Base-by-base conservation (phyloP, 139 green algal species). In the Volvox reticuliferus region DNA sequence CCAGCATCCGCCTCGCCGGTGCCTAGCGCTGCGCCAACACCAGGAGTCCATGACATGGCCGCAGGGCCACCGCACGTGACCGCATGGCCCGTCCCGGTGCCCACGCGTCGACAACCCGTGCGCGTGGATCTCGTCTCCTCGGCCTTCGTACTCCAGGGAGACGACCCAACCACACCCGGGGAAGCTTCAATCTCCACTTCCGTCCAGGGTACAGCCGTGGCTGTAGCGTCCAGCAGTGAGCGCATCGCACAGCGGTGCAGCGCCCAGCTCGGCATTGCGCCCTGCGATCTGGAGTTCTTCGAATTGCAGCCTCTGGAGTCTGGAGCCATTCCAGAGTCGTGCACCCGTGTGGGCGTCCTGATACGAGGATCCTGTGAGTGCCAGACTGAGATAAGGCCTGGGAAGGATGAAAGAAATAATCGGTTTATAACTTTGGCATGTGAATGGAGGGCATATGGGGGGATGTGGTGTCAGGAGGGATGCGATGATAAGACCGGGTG, bases 71-170 rank as follows among this genome's bases (percentile, higher is more conserved):
- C 17, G 1, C 32, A 44, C 36, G 36, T 32, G 36, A 22, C 63
- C 50, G 79, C 79, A n/a, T 71, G 28, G 26, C 26, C 44, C 22
- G 21, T 24, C 1, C 22, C 79, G 67, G 79, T 18, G 28, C 50
- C 28, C 22, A 28, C 2, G 1, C 50, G 28, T 16, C 44, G 24
- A n/a, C 50, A 73, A n/a, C 35, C 68, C 67, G 14, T 89, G 1
- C 67, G 84, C 14, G 69, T 89, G 18, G 85, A 89, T 5, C 69
- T 89, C 17, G 68, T 89, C 13, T 89, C 85, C 17, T 73, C 85
- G 50, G 85, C 85, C 1, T 89, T 89, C 17, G 18, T 82, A 17
- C 69, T 89, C 33, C 69, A 80, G 16, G 71, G 35, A 9, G 12
- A 28, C 30, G 67, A 26, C 9, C 67, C 24, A 14, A 79, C 24